Evolutionary conservation across 306 rosid species (phyloP).

Genomic region (Vigna reflexopilosa): DNA sequence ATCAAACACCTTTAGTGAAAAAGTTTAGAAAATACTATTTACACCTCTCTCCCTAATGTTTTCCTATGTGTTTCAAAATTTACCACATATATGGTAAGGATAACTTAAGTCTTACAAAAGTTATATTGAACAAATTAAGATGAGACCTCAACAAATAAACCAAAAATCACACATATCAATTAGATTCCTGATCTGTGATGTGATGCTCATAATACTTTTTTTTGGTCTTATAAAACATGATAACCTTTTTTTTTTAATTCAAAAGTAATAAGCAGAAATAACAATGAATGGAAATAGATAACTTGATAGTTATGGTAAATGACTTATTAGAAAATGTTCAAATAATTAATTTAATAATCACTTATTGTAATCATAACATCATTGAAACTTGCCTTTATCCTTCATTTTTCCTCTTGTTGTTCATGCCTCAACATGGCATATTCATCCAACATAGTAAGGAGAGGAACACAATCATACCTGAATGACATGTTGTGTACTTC

Average conservation of each 20-base stretch:
- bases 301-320: neutral
- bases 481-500: conserved; percentile 74
- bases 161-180: too few relatives aligned
- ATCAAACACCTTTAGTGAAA: too few relatives aligned
- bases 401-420: conserved; percentile 85
- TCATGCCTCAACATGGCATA: conserved; percentile 94
- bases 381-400: conserved; percentile 64
- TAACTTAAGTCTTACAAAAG: too few relatives aligned
- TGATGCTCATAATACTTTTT: conserved; percentile 75
- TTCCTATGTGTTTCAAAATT: too few relatives aligned
- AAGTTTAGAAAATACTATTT: too few relatives aligned
- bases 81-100: too few relatives aligned
- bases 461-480: conserved; percentile 88
- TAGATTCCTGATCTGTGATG: conserved; percentile 69
- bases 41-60: too few relatives aligned
- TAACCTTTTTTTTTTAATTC: neutral
- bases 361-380: neutral
- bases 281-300: neutral
- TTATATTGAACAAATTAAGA: too few relatives aligned
- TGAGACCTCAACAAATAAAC: too few relatives aligned
- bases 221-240: conserved; percentile 72
- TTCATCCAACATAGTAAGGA: conserved; percentile 94
- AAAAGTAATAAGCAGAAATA: conserved; percentile 1
- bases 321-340: neutral
- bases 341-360: neutral